Conservation (phyloP, 768 basidiomycete species). For the Podaxis pistillaris region DNA sequence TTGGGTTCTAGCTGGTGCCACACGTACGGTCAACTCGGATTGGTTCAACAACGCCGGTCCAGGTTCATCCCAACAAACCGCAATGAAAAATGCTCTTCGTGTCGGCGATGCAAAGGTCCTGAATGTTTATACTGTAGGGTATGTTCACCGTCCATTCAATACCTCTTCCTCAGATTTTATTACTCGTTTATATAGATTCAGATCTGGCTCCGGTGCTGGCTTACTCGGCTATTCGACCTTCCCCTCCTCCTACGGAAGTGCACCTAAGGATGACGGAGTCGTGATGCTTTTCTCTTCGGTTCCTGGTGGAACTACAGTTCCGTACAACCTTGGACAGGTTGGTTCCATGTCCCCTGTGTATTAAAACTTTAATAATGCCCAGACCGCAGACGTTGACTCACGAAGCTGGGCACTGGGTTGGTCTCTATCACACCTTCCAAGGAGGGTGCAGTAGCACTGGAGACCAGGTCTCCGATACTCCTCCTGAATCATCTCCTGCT, state of each 20-base stretch:
- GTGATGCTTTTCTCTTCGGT: conserved; percentile 28
- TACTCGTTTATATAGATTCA: conserved; percentile 23
- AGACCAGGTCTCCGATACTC: conserved; percentile 39
- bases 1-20: conserved; percentile 31
- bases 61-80: conserved; percentile 33
- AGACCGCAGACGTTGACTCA: conserved; percentile 35
- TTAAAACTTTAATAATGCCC: no score
- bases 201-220: conserved; percentile 26
- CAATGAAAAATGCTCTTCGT: conserved; percentile 37
- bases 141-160: conserved; percentile 11
- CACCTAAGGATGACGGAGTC: conserved; percentile 38
- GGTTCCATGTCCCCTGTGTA: no score
- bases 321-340: conserved; percentile 30
- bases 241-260: conserved; percentile 30
- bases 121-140: conserved; percentile 43
- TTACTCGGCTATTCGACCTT: conserved; percentile 45
- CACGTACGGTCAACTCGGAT: conserved; percentile 32
- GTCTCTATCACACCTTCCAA: conserved; percentile 46
- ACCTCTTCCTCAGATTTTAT: not conserved
- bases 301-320: conserved; percentile 30
- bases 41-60: conserved; percentile 40
- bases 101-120: conserved; percentile 33
- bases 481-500: conserved; percentile 33
- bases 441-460: conserved; percentile 36
- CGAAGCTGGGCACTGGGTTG: conserved; percentile 48